A percentile compares a stretch with the other conserved stretches of the same genome.
phyloP scores from a whole-genome alignment of 331 rosid species.

The Ulmus americana region DNA sequence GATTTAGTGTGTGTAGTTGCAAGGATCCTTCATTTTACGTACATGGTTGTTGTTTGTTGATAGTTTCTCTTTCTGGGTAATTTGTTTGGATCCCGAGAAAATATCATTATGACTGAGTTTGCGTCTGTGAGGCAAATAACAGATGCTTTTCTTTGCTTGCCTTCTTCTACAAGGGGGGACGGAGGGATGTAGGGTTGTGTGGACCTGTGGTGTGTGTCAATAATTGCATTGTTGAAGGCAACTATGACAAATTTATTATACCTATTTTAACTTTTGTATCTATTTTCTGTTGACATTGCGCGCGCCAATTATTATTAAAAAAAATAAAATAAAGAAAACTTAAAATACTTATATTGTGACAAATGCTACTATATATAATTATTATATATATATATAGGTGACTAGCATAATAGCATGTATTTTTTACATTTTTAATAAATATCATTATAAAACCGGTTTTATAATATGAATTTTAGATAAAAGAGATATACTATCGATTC shows the following conservation, averaged over 20 bases:
- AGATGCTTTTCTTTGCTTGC: not conserved
- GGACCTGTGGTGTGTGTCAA: not conserved
- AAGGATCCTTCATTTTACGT: not conserved
- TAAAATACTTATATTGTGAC: too few species aligned
- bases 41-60: not conserved
- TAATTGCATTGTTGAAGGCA: not conserved
- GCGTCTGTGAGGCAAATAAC: constrained; percentile 3
- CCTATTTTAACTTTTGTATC: not conserved
- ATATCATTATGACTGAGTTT: not conserved
- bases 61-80: constrained; percentile 3
- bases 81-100: constrained; percentile 18
- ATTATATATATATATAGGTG: too few species aligned
- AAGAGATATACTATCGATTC: too few species aligned
- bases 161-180: not conserved
- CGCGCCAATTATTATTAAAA: too few species aligned
- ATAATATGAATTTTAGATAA: too few species aligned
- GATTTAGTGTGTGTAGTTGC: not conserved
- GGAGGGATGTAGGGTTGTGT: not conserved
- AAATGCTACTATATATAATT: too few species aligned
- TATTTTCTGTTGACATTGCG: too few species aligned
- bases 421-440: too few species aligned
- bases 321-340: too few species aligned
- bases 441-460: too few species aligned
- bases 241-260: not conserved
- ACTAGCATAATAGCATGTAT: too few species aligned